Conservation (phyloP, 495 filamentous ascomycete genomes). For the Daldinia concentrica region DNA sequence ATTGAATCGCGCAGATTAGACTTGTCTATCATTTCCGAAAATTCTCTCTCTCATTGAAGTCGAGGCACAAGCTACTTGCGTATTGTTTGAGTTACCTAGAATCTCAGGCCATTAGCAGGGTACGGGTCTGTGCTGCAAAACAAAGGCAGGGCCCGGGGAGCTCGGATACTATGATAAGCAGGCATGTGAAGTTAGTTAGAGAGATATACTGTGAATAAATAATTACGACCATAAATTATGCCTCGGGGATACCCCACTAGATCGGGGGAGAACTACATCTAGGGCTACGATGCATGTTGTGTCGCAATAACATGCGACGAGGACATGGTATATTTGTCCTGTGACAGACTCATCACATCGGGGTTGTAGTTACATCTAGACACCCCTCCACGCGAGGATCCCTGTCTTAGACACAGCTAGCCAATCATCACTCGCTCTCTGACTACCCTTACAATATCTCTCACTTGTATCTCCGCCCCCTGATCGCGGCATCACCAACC, state of each 20-base stretch:
- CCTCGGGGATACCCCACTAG: neutral
- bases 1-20: neutral
- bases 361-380: neutral
- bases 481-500: neutral
- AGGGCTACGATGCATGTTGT: neutral
- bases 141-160: neutral
- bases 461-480: neutral
- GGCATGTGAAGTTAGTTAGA: neutral
- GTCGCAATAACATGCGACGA: neutral
- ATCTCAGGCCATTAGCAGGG: neutral
- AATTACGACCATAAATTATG: neutral
- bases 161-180: neutral
- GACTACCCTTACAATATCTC: neutral
- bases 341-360: neutral
- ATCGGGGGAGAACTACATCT: slow-evolving; percentile 1
- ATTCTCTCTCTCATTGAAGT: neutral
- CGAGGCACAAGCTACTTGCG: neutral
- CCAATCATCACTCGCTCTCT: neutral
- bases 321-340: neutral
- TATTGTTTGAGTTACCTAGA: neutral
- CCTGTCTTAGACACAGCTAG: neutral
- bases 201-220: neutral
- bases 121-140: neutral
- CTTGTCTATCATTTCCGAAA: neutral
- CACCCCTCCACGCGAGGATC: neutral